Base-by-base conservation (phyloP, 345 rosid species). In the Murraya paniculata region DNA sequence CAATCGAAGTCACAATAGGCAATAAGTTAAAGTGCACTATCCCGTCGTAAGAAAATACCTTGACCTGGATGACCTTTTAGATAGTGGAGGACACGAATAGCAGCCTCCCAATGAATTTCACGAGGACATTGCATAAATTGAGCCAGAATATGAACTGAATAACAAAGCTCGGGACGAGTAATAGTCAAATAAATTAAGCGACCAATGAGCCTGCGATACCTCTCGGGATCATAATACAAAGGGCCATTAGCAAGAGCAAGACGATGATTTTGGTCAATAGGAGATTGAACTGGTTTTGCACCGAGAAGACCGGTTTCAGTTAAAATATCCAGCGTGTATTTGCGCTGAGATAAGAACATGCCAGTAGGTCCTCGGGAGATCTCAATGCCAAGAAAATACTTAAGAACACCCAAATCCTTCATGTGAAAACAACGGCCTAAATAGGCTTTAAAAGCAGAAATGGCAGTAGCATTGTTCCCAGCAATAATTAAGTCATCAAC, bases 81-180 rank as follows among this genome's bases (percentile, higher is more conserved):
- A 14, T 71, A 58, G 3, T 3, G 31, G 6, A 74, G 30, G 7
- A 74, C 69, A 4, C 55, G 39, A 9, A 72, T 18, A 19, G 73
- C 41, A 2, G 28, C 66, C 14, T 53, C 31, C 31, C 72, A 81
- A 48, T 81, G 41, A 4, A 11, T 36, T 1, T 58, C 36, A 3
- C 48, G 7, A 22, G 80, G 80, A 9, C 25, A 16, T 25, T 65
- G 78, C 73, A 73, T 64, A 22, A 73, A 66, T n/a, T 78, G 36
- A 27, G 74, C 6, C 0, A 72, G 25, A 39, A 68, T 30, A 27
- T 77, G 75, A 6, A 72, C 62, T 2, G 70, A 25, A 66, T 71
- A 78, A 9, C 74, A 36, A 2, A 78, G 10, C 2, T 78, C 61
- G 0, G 41, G 78, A 0, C 68, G 28, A 2, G 75, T 70, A 5